These are phyloP conservation scores for Leucosporidium scottii DNA, from an alignment of 768 basidiomycete species.

Conservation along the genomic window DNA sequence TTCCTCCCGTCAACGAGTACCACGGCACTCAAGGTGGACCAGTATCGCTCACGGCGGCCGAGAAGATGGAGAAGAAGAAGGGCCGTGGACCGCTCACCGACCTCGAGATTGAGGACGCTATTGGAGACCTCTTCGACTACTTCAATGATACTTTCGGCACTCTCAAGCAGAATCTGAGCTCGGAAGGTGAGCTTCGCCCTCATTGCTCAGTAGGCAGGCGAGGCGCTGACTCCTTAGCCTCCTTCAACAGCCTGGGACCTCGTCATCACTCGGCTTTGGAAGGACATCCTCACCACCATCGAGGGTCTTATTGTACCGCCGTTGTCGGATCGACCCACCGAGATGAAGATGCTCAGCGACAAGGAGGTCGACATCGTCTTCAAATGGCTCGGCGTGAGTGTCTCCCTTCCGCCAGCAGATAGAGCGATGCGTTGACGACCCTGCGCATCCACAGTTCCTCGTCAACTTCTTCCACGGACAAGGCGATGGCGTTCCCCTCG, in stretches of 20 bases:
- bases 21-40: conserved; percentile 60
- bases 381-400: conserved; percentile 86
- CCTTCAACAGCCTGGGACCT: conserved; percentile 48
- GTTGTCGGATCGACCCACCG: conserved; percentile 71
- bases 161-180: conserved; percentile 77
- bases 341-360: conserved; percentile 85
- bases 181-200: conserved; percentile 56
- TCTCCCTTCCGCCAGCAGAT: background rate
- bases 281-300: conserved; percentile 78
- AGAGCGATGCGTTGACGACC: background rate
- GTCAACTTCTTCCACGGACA: conserved; percentile 90
- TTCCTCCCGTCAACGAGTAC: conserved; percentile 35
- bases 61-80: conserved; percentile 32
- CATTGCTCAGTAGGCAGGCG: background rate
- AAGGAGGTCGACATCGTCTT: conserved; percentile 99
- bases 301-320: conserved; percentile 87
- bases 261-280: conserved; percentile 92
- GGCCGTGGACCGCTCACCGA: conserved; percentile 59
- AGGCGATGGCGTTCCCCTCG: conserved; percentile 81
- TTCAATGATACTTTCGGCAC: conserved; percentile 88
- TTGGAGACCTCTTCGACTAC: conserved; percentile 86
- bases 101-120: conserved; percentile 87
- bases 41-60: conserved; percentile 1
- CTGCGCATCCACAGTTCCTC: conserved; percentile 58
- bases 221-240: background rate